Evolutionary conservation across 2,329 filamentous ascomycete genomes (phyloP).

Genomic region (Amauroascus niger): DNA sequence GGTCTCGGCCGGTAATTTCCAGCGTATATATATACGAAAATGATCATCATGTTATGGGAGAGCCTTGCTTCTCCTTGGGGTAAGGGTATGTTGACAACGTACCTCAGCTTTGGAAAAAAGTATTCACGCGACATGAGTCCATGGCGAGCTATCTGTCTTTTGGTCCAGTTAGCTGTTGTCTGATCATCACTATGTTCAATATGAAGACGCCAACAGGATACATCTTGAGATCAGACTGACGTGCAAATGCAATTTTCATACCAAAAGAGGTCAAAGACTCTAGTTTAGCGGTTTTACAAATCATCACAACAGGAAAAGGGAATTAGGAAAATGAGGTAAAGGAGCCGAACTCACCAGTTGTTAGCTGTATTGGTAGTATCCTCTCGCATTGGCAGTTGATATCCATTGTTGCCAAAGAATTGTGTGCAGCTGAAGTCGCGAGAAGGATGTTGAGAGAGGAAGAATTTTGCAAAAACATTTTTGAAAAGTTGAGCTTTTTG

Average conservation of each 20-base stretch:
- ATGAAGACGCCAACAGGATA: neutral
- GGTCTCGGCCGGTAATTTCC: constrained; percentile 93
- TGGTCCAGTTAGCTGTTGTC: neutral
- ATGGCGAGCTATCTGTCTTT: no score
- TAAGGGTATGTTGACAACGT: neutral
- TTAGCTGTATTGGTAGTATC: neutral
- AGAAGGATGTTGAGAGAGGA: constrained; percentile 18
- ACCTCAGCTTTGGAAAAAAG: no score
- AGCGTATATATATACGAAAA: constrained; percentile 52
- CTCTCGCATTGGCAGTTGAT: neutral
- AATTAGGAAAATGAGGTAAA: constrained; percentile 16
- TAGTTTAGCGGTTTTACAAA: constrained; percentile 78
- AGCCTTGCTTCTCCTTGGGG: neutral
- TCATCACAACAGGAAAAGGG: constrained; percentile 57
- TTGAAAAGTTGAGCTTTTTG: neutral
- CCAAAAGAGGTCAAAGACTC: constrained; percentile 82
- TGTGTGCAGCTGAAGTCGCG: constrained; percentile 17
- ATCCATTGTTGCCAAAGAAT: constrained; percentile 18
- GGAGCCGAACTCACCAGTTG: constrained; percentile 24
- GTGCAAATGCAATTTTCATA: constrained; percentile 76
- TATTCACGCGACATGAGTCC: no score
- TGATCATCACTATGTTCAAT: neutral
- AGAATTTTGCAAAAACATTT: constrained; percentile 17
- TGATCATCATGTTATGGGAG: constrained; percentile 19
- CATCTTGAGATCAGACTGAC: constrained; percentile 66